Evolutionary conservation across 2,329 filamentous ascomycete genomes (phyloP), one percentile per base, ranked within the genome.

Genomic region (Aureobasidium lini): DNA sequence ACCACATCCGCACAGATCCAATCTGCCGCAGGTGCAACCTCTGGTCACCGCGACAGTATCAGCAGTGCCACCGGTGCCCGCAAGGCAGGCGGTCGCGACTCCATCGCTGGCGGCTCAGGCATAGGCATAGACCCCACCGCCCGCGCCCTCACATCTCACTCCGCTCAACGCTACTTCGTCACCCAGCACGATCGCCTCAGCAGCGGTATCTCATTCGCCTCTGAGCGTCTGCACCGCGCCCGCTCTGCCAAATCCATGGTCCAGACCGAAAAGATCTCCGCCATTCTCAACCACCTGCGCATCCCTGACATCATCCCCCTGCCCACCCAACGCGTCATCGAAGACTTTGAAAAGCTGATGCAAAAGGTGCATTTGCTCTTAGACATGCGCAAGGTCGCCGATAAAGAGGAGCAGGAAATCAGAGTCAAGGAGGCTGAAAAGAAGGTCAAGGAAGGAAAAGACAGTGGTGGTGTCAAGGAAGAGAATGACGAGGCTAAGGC

Each of bases 171-270:
- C 81, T 97, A 93, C 69, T 94, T 93, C 63, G 88, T 99, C 9
- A 84, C 87, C 7, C 85, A 66, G 9, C 65, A 60, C 70, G 93
- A 97, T 59, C 88, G 93, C 31, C 81, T 96, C 40, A 85, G 87
- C 1, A 88, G 87, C 8, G 93, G 94, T 6, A 89, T 96, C 37
- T 87, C 89, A 13, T 97, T 97, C 80, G 89, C 93, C 11, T 90
- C 90, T 31, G 89, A 93, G 66, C 87, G 84, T 71, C 83, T 93
- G 61, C 86, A 87, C 65, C 91, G 91, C 72, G 82, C 90, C 28
- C 87, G 90, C 59, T 84, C 85, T 39, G 87, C 87, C 64, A 92
- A 92, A 75, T 87, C 83, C 15, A 84, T 86, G 57, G 83, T 88
- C 62, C 88, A 92, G 70, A 89, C 89, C 64, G 74, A 84, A 62